A percentile compares a stretch with the other conserved stretches of the same genome.
Conservation (phyloP, 495 filamentous ascomycete genomes). For the Chlorociboria aeruginascens region DNA sequence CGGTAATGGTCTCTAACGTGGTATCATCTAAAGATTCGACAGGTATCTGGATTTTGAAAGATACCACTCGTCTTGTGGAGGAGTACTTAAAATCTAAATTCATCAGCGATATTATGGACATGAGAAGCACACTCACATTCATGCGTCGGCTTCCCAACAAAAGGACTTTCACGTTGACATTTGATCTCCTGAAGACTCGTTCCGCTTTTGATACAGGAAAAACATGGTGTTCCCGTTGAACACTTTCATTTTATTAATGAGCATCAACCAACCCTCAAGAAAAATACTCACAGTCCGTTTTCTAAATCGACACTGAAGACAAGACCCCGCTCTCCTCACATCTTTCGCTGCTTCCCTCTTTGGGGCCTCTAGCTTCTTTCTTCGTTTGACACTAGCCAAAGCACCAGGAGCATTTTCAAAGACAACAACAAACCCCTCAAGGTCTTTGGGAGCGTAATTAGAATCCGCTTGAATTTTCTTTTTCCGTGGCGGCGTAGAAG, state of each 20-base stretch:
- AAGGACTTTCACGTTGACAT: slow-evolving; percentile 13
- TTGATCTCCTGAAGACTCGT: slow-evolving; percentile 10
- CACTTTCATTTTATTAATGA: slow-evolving; percentile 1
- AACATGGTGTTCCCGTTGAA: slow-evolving; percentile 12
- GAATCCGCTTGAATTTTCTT: neutral
- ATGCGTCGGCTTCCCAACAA: slow-evolving; percentile 10
- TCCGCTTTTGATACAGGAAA: slow-evolving; percentile 10
- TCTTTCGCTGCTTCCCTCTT: slow-evolving; percentile 11
- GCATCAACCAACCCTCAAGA: neutral
- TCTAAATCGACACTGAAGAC: slow-evolving; percentile 14
- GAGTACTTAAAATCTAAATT: slow-evolving; percentile 10
- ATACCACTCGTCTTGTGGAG: slow-evolving; percentile 5
- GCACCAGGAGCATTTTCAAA: slow-evolving; percentile 14
- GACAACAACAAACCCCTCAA: slow-evolving; percentile 7
- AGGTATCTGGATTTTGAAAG: slow-evolving; percentile 2
- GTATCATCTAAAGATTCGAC: neutral
- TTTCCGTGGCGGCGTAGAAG: neutral
- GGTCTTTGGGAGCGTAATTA: neutral
- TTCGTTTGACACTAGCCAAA: slow-evolving; percentile 7
- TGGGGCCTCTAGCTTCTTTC: slow-evolving; percentile 9
- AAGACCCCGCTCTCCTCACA: slow-evolving; percentile 11
- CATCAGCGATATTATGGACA: neutral
- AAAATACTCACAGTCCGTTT: slow-evolving; percentile 9
- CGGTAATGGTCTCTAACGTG: neutral
- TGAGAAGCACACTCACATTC: slow-evolving; percentile 3